Evolutionary conservation across 768 basidiomycete genomes (phyloP).

Genomic region (Clavulina sp.): DNA sequence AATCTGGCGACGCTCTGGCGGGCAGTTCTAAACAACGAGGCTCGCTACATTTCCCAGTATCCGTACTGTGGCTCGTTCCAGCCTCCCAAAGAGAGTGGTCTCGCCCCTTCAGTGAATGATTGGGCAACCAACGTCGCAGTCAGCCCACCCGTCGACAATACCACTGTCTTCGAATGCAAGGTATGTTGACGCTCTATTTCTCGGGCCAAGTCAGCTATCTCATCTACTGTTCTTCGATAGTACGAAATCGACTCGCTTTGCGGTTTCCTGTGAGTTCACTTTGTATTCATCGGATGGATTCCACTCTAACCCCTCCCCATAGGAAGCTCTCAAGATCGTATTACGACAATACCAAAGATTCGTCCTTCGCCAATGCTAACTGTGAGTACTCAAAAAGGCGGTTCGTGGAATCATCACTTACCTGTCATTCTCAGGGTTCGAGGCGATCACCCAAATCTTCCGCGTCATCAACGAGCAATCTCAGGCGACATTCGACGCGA

Average conservation of each 20-base stretch:
- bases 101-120: conserved; percentile 43
- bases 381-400: too few species aligned
- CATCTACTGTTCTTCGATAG: conserved; percentile 24
- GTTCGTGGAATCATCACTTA: neutral
- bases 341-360: conserved; percentile 51
- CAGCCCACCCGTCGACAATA: conserved; percentile 57
- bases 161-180: conserved; percentile 71
- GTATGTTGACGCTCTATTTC: conserved; percentile 19
- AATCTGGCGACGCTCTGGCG: conserved; percentile 48
- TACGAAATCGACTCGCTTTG: conserved; percentile 70
- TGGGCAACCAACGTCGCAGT: conserved; percentile 55
- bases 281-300: neutral
- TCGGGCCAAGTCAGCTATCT: neutral
- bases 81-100: conserved; percentile 57
- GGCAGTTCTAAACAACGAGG: conserved; percentile 67
- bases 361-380: conserved; percentile 51
- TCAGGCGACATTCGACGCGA: conserved; percentile 42
- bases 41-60: conserved; percentile 45
- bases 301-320: too few species aligned
- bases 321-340: conserved; percentile 54
- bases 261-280: conserved; percentile 32
- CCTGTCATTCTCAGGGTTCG: conserved; percentile 31
- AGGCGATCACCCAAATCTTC: conserved; percentile 54
- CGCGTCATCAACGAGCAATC: conserved; percentile 64
- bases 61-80: conserved; percentile 75